Base-by-base conservation (phyloP, 768 basidiomycete genomes). In the Galerina sulciceps region DNA sequence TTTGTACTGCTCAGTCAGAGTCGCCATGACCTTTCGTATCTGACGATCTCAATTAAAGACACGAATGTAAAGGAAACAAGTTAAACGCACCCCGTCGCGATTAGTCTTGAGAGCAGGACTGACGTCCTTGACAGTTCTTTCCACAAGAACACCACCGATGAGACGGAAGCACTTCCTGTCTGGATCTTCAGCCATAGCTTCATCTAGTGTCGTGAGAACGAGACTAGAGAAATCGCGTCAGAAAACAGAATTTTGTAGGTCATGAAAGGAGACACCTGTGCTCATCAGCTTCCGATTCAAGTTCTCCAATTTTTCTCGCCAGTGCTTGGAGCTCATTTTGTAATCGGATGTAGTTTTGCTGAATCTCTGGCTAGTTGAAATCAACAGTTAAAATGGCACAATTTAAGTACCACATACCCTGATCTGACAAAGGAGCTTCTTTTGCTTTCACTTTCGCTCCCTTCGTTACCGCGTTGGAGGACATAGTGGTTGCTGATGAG, bases 201-300 rank as follows among this genome's bases (percentile, higher is more conserved):
- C 94, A 63, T 89, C 84, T 36, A 99, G 76, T 1, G 97, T 98
- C 3, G 84, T 82, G 38, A 99, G 81, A 9, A 99, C 97, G 14
- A 99, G 80, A 41, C 96, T 98, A 62, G 17, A 10, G 47, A 20
- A 17, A 15, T 18, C 35, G 54, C 58, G 42, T 58, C 55, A 46
- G 49, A 43, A 6, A n/a, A 15, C n/a, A 35, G 13, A 41, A 35
- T n/a, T 22, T 14, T 13, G 35, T 17, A 57, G 22, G 26, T 53
- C 8, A 23, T 38, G 13, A 50, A 42, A 45, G 42, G 13, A 82
- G 88, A 63, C 62, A 95, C 96, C 83, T 81, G 73, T 99, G 95
- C 71, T 99, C 97, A 61, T 99, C 97, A 17, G 93, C 87, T 68
- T 99, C 97, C 64, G 89, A 86, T 73, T 99, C 97, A 34, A 99